Evolutionary conservation across 2,329 filamentous ascomycete genomes (phyloP).

Genomic region (Knufia petricola): DNA sequence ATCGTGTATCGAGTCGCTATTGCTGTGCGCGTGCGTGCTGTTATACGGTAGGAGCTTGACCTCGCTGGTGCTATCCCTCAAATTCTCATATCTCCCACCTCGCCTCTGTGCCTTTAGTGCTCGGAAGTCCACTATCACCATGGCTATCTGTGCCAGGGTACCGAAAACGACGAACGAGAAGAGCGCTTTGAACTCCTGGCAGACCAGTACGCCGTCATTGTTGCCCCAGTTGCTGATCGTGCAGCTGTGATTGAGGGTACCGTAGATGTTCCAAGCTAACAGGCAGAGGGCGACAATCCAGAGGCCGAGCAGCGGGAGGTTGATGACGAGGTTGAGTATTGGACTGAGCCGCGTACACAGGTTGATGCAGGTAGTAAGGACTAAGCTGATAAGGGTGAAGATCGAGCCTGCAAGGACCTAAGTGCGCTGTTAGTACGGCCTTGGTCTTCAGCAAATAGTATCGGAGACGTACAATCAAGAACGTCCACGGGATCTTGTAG

Average conservation of each 20-base stretch:
- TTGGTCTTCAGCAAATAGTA: not conserved
- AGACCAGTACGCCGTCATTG: constrained; percentile 46
- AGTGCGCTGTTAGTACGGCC: not conserved
- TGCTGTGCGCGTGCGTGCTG: not conserved
- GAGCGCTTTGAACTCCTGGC: constrained; percentile 50
- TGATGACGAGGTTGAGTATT: constrained; percentile 41
- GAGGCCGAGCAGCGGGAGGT: constrained; percentile 39
- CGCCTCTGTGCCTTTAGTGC: constrained; percentile 37
- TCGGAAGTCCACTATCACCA: constrained; percentile 42
- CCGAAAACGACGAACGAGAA: constrained; percentile 47
- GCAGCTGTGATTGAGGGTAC: constrained; percentile 45
- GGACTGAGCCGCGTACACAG: constrained; percentile 44
- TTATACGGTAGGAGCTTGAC: constrained; percentile 26
- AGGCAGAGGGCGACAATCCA: constrained; percentile 46
- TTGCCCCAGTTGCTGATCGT: constrained; percentile 43
- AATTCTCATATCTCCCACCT: constrained; percentile 40
- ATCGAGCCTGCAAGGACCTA: constrained; percentile 45
- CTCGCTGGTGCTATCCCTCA: constrained; percentile 32
- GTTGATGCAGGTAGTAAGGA: constrained; percentile 43
- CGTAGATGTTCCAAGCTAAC: constrained; percentile 44
- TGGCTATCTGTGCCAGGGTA: constrained; percentile 36
- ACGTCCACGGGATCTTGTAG: constrained; percentile 49
- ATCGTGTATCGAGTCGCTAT: not conserved
- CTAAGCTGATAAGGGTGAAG: constrained; percentile 42
- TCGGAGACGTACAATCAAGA: constrained; percentile 42